Evolutionary conservation across 805 yeast species (phyloP).

Genomic region (Barnettozyma sucrosica): DNA sequence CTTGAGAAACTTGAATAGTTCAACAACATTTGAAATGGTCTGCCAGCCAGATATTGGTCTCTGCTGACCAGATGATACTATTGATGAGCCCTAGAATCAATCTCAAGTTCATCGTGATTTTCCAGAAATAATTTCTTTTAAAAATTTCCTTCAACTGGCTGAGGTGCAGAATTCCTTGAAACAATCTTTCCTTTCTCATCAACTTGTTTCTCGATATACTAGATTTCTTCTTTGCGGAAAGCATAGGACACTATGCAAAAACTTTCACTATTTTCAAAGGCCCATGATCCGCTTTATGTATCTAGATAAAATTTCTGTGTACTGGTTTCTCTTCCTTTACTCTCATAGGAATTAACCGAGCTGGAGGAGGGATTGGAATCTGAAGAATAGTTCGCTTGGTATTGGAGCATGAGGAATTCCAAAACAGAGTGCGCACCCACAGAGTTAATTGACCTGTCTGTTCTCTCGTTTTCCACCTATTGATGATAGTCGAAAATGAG

Average conservation of each 20-base stretch:
- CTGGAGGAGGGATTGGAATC: constrained; percentile 9
- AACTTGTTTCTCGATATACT: constrained; percentile 4
- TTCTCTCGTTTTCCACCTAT: constrained; percentile 5
- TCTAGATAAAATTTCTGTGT: no score
- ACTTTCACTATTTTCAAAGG: no score
- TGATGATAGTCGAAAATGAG: constrained; percentile 5
- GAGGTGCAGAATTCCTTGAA: constrained; percentile 14
- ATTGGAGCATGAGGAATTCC: constrained; percentile 9
- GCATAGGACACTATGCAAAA: no score
- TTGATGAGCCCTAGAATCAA: constrained; percentile 16
- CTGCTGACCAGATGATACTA: constrained; percentile 19
- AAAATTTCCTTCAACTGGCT: constrained; percentile 18
- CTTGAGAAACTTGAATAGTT: constrained; percentile 13
- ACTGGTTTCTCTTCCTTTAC: no score
- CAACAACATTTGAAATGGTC: constrained; percentile 11
- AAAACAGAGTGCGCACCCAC: constrained; percentile 6
- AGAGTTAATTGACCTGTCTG: background rate
- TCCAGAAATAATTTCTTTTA: constrained; percentile 15
- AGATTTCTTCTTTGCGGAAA: no score
- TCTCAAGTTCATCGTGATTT: constrained; percentile 14
- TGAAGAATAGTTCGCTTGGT: constrained; percentile 1
- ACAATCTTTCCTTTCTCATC: constrained; percentile 17
- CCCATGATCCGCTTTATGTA: no score
- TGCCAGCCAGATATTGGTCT: constrained; percentile 14
- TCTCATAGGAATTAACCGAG: constrained; percentile 11